Evolutionary conservation across 768 basidiomycete genomes (phyloP).

Genomic region (Galerina marginata): DNA sequence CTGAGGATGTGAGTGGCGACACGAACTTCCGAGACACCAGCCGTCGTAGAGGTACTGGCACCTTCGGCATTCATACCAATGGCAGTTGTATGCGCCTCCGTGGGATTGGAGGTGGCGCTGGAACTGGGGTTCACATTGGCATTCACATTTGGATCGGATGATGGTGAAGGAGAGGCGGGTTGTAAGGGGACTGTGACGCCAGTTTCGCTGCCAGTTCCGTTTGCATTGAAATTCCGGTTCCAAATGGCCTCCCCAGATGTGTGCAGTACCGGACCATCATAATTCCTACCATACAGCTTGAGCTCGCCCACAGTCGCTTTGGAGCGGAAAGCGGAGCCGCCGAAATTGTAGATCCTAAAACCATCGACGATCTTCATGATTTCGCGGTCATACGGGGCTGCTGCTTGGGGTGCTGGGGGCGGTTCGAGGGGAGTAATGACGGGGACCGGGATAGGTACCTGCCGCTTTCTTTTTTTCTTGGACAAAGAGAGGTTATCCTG

Average conservation of each 20-base stretch:
- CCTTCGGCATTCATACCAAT: not conserved
- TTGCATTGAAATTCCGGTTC: too few relatives aligned
- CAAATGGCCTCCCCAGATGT: too few relatives aligned
- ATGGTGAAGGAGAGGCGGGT: too few relatives aligned
- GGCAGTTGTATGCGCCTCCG: not conserved
- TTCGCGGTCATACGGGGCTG: not conserved
- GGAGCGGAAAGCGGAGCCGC: not conserved
- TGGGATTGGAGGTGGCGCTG: too few relatives aligned
- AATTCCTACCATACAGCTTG: too few relatives aligned
- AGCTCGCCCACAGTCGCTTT: too few relatives aligned
- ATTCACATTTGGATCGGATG: too few relatives aligned
- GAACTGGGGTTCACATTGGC: too few relatives aligned
- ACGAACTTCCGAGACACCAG: not conserved
- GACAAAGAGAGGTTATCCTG: too few relatives aligned
- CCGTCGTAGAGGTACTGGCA: not conserved
- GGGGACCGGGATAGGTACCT: not conserved
- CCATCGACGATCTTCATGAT: not conserved
- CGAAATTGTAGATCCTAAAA: not conserved
- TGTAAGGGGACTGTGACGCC: too few relatives aligned
- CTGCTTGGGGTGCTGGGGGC: not conserved
- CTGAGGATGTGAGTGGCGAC: not conserved
- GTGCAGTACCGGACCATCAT: too few relatives aligned
- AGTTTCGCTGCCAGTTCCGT: too few relatives aligned
- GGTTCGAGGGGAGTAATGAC: not conserved
- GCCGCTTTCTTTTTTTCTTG: not conserved